phyloP scores from a whole-genome alignment of 2,329 filamentous ascomycete genomes.

The Zasmidium angulare region DNA sequence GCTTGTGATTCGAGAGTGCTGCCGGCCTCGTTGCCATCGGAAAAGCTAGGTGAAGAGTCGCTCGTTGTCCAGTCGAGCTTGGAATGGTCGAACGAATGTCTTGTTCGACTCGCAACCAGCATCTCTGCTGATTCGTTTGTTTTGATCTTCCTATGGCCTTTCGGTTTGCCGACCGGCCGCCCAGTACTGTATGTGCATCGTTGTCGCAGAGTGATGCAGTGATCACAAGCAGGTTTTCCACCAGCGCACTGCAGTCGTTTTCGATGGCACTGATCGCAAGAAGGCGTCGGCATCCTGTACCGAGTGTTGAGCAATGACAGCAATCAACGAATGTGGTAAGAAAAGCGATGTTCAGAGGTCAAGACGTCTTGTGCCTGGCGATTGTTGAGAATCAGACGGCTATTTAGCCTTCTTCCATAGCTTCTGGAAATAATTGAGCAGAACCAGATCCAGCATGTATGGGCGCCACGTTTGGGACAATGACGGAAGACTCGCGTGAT shows the following conservation, averaged over 20 bases:
- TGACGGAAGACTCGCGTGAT: no score
- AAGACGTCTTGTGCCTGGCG: no score
- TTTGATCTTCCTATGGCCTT: slow-evolving; percentile 7
- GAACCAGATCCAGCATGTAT: no score
- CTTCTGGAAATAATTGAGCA: no score
- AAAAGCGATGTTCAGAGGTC: neutral
- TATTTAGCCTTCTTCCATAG: no score
- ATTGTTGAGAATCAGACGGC: no score
- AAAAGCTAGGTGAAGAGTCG: neutral
- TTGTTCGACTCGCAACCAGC: neutral
- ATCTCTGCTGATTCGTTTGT: neutral
- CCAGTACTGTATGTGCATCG: slow-evolving; percentile 13
- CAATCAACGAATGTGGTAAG: neutral
- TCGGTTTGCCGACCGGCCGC: slow-evolving; percentile 10
- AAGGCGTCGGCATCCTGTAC: slow-evolving; percentile 8
- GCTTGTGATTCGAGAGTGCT: neutral
- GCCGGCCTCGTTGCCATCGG: neutral
- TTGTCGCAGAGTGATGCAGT: neutral
- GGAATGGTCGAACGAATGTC: neutral
- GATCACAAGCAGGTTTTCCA: slow-evolving; percentile 6
- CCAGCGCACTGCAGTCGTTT: slow-evolving; percentile 5
- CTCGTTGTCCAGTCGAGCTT: neutral
- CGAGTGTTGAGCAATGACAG: neutral
- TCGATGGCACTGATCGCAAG: slow-evolving; percentile 13
- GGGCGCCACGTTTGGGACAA: no score